Percentiles rank a stretch among this genome's conserved stretches.
These are phyloP conservation scores for Schwanniomyces polymorphus DNA, from an alignment of 805 yeast species.

Conservation along the genomic window DNA sequence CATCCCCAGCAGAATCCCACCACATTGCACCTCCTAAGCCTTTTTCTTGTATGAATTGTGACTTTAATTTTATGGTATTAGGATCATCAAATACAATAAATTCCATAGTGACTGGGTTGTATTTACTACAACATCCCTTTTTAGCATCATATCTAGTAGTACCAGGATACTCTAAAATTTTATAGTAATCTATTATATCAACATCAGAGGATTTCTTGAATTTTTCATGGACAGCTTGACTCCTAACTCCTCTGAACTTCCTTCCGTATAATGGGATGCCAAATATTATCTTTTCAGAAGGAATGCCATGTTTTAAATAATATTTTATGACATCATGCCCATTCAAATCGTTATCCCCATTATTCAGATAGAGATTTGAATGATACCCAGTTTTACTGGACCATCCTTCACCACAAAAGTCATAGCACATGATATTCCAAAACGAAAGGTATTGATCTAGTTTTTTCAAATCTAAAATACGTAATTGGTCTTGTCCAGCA, in stretches of 20 bases:
- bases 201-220: slow-evolving; percentile 23
- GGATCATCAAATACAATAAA: slow-evolving; percentile 70
- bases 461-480: slow-evolving; percentile 43
- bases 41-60: slow-evolving; percentile 48
- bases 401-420: slow-evolving; percentile 76
- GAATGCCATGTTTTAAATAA: slow-evolving; percentile 44
- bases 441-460: slow-evolving; percentile 61
- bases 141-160: slow-evolving; percentile 21
- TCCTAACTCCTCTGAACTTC: slow-evolving; percentile 24
- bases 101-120: slow-evolving; percentile 30
- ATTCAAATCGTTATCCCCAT: slow-evolving; percentile 42
- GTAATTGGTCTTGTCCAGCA: slow-evolving; percentile 50
- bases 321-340: slow-evolving; percentile 48
- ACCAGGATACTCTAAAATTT: neutral
- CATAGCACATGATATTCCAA: slow-evolving; percentile 93
- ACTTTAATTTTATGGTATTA: slow-evolving; percentile 55
- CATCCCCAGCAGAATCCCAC: slow-evolving; percentile 93
- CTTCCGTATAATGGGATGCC: slow-evolving; percentile 91
- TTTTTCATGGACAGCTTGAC: slow-evolving; percentile 40
- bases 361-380: slow-evolving; percentile 56
- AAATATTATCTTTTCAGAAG: slow-evolving; percentile 54
- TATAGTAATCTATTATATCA: neutral
- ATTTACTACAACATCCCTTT: slow-evolving; percentile 53
- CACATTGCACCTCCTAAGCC: slow-evolving; percentile 83
- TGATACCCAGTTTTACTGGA: slow-evolving; percentile 61